Evolutionary conservation across 768 basidiomycete genomes (phyloP).

Genomic region (Auricularia sp.): DNA sequence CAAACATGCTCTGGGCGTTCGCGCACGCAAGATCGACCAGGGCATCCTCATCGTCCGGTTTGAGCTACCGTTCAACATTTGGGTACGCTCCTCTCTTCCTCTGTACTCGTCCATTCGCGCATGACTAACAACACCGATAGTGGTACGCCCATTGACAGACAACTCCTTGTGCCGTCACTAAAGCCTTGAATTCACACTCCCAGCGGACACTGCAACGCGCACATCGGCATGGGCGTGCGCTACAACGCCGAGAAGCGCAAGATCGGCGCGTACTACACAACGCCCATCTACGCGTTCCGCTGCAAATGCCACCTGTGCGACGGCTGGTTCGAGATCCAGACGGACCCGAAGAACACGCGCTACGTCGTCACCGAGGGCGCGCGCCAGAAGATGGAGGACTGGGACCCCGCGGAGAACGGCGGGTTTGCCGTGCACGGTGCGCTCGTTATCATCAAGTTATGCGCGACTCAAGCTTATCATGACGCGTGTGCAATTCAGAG

Average conservation of each 20-base stretch:
- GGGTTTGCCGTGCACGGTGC: conserved; percentile 82
- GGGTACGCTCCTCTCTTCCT: conserved; percentile 25
- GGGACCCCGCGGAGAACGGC: conserved; percentile 94
- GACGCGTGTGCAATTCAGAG: conserved; percentile 32
- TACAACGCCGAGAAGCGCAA: conserved; percentile 99
- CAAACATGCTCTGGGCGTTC: conserved; percentile 87
- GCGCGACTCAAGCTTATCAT: neutral
- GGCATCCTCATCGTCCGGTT: conserved; percentile 94
- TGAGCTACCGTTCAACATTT: conserved; percentile 92
- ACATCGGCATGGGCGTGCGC: conserved; percentile 98
- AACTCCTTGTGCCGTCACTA: neutral
- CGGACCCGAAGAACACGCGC: conserved; percentile 94
- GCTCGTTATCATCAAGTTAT: conserved; percentile 8
- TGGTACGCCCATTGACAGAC: neutral
- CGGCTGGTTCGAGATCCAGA: conserved; percentile 97
- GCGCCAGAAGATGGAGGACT: conserved; percentile 89
- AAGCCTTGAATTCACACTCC: conserved; percentile 8
- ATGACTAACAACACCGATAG: neutral
- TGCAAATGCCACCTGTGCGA: conserved; percentile 97
- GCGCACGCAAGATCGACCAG: conserved; percentile 92
- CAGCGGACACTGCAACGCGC: conserved; percentile 89
- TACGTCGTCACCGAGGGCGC: conserved; percentile 92
- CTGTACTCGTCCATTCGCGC: conserved; percentile 1
- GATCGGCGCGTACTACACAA: conserved; percentile 88
- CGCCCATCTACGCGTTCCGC: conserved; percentile 88